phyloP scores from a whole-genome alignment of 345 rosid genomes.

The Citrus glauca region DNA sequence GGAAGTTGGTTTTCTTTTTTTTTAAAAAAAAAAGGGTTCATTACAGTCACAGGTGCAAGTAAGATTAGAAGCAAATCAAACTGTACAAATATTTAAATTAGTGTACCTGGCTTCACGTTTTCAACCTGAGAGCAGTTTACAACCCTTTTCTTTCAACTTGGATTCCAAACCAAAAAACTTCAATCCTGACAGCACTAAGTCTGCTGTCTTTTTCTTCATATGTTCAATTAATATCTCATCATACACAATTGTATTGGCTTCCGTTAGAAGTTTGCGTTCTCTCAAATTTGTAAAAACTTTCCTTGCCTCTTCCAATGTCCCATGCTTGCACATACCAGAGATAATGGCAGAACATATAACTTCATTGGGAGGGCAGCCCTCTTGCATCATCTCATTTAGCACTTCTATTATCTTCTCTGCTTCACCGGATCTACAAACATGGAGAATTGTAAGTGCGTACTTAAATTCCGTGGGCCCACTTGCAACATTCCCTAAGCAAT shows the following conservation, averaged over 20 bases:
- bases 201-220: slow-evolving; percentile 83
- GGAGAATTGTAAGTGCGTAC: slow-evolving; percentile 56
- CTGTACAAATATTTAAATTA: background rate
- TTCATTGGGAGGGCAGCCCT: slow-evolving; percentile 53
- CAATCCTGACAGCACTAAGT: slow-evolving; percentile 62
- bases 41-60: background rate
- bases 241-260: slow-evolving; percentile 63
- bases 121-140: slow-evolving; percentile 40
- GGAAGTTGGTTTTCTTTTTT: background rate
- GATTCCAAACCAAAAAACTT: slow-evolving; percentile 89
- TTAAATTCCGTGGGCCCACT: slow-evolving; percentile 80
- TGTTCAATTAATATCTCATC: slow-evolving; percentile 78
- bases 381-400: slow-evolving; percentile 67
- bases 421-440: slow-evolving; percentile 49
- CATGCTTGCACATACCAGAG: slow-evolving; percentile 74
- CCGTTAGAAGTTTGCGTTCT: slow-evolving; percentile 47
- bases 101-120: background rate
- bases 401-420: slow-evolving; percentile 65
- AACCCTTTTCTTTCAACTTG: slow-evolving; percentile 73
- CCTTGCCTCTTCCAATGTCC: slow-evolving; percentile 73
- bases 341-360: slow-evolving; percentile 62
- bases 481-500: slow-evolving; percentile 66
- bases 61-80: background rate
- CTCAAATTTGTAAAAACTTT: slow-evolving; percentile 59
- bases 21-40: background rate